A percentile compares a stretch with the other conserved stretches of the same genome.
Evolutionary conservation across 306 rosid species (phyloP).

Genomic region (Sechiopsis laciniata): DNA sequence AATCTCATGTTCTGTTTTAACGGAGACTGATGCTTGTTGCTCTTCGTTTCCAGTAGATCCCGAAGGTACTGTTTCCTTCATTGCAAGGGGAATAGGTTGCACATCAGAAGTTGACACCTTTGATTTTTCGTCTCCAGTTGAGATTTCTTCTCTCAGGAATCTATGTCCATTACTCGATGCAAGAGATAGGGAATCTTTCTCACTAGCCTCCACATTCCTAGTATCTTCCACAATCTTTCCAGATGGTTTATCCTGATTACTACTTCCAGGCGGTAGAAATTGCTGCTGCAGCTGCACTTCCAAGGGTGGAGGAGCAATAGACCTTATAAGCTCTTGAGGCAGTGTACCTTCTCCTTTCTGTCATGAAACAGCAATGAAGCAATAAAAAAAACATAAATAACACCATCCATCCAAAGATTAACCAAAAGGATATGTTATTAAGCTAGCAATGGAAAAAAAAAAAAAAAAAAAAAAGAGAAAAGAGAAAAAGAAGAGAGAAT

Average conservation of each 20-base stretch:
- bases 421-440: not conserved
- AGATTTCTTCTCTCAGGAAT: slow-evolving; percentile 41
- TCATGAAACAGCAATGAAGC: slow-evolving; percentile 26
- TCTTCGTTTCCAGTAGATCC: slow-evolving; percentile 66
- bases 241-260: slow-evolving; percentile 50
- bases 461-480: slow-evolving; percentile 15
- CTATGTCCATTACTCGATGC: slow-evolving; percentile 44
- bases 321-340: slow-evolving; percentile 87
- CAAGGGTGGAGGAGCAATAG: slow-evolving; percentile 85
- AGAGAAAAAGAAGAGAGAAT: slow-evolving; percentile 27
- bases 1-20: slow-evolving; percentile 55
- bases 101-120: slow-evolving; percentile 34
- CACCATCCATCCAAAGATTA: slow-evolving; percentile 20
- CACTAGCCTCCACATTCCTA: slow-evolving; percentile 43
- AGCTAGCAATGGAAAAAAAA: not conserved
- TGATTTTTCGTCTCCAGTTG: slow-evolving; percentile 54
- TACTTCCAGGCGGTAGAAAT: slow-evolving; percentile 49
- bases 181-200: slow-evolving; percentile 47
- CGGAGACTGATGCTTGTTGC: slow-evolving; percentile 44
- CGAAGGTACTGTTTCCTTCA: slow-evolving; percentile 48
- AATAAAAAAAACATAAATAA: slow-evolving; percentile 28
- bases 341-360: slow-evolving; percentile 92
- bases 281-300: slow-evolving; percentile 66
- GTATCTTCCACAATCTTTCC: slow-evolving; percentile 51
- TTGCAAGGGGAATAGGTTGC: slow-evolving; percentile 41